A percentile compares a stretch with the other conserved stretches of the same genome.
phyloP scores from a whole-genome alignment of 768 basidiomycete genomes.

The Rhodotorula taiwanensis region DNA sequence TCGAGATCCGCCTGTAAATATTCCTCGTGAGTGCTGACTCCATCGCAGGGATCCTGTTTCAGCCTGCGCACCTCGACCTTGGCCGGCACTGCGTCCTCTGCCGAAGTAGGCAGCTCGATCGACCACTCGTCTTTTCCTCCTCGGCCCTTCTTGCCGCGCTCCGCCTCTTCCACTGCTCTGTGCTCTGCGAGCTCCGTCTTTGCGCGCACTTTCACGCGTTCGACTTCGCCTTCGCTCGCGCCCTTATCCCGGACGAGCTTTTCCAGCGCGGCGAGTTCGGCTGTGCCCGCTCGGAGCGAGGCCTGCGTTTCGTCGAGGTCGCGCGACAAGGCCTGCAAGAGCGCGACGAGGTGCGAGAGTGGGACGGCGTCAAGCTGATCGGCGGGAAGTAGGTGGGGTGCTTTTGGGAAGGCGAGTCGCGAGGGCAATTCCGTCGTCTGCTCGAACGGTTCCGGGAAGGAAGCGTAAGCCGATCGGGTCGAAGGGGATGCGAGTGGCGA shows the following conservation, averaged over 20 bases:
- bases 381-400: conserved; percentile 3
- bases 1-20: conserved; percentile 25
- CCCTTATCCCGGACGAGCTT: conserved; percentile 7
- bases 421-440: not conserved
- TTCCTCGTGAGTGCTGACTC: too few relatives aligned
- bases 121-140: conserved; percentile 11
- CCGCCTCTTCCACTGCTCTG: not conserved
- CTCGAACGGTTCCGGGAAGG: too few relatives aligned
- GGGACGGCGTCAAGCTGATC: not conserved
- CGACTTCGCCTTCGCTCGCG: conserved; percentile 12
- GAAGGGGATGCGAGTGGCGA: not conserved
- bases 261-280: conserved; percentile 20
- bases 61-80: conserved; percentile 16
- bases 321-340: conserved; percentile 7
- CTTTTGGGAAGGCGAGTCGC: not conserved
- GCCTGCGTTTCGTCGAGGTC: not conserved
- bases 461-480: not conserved
- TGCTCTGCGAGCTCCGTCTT: not conserved
- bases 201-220: conserved; percentile 10
- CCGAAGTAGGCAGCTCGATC: conserved; percentile 4
- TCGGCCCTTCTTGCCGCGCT: not conserved
- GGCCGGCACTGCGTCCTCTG: not conserved
- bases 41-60: too few relatives aligned
- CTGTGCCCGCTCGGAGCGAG: not conserved
- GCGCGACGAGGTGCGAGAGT: conserved; percentile 7